Evolutionary conservation across 495 filamentous ascomycete genomes (phyloP).

Genomic region (Lophiotrema nucula): DNA sequence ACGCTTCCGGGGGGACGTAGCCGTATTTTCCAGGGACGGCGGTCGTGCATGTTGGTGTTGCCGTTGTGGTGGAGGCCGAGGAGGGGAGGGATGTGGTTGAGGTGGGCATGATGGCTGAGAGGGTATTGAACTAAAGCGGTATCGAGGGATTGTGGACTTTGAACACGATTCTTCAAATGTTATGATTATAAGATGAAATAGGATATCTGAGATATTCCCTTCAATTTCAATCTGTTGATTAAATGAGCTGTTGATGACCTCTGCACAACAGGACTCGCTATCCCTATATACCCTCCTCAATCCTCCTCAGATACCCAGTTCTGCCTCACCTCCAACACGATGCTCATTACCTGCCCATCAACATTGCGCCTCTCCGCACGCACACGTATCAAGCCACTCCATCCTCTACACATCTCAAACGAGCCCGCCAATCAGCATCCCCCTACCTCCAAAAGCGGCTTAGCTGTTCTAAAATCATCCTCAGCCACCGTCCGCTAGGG

Average conservation of each 20-base stretch:
- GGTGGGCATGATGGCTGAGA: background rate
- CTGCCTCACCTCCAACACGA: background rate
- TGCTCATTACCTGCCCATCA: background rate
- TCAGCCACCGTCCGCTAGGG: no score
- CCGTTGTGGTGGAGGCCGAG: constrained; percentile 20
- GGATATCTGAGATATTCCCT: background rate
- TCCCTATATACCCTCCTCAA: background rate
- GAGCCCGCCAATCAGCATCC: constrained; percentile 24
- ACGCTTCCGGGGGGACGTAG: constrained; percentile 29
- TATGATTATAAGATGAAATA: background rate
- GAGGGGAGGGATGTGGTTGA: constrained; percentile 7
- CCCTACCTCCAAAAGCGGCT: background rate
- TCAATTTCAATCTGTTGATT: background rate
- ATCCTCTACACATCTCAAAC: background rate
- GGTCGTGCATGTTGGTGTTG: constrained; percentile 22
- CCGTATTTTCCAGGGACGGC: constrained; percentile 32
- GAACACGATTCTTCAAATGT: background rate
- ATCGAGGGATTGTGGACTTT: background rate
- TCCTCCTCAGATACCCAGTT: background rate
- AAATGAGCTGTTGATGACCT: background rate
- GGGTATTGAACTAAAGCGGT: background rate
- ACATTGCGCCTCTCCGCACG: constrained; percentile 10
- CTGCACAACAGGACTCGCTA: background rate
- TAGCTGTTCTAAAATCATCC: constrained; percentile 16
- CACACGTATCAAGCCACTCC: background rate